A percentile compares a stretch with the other conserved stretches of the same genome.
phyloP scores from a whole-genome alignment of 2,329 filamentous ascomycete genomes.

The Colletotrichum sojae region DNA sequence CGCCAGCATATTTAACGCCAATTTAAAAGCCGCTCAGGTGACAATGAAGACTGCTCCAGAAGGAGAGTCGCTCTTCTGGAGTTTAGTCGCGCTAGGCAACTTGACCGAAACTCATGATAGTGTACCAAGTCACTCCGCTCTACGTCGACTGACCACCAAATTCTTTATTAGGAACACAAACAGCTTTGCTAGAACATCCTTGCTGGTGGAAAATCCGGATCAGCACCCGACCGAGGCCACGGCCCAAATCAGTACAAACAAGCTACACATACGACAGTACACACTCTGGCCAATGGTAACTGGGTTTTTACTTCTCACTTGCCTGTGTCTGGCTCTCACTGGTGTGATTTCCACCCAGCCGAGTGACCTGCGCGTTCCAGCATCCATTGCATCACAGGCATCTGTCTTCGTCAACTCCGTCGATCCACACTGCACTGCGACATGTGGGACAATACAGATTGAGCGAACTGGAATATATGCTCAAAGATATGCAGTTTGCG shows the following conservation, averaged over 20 bases:
- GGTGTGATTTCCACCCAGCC: neutral
- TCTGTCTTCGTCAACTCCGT: neutral
- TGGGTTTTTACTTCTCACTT: neutral
- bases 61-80: too few species aligned
- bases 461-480: neutral
- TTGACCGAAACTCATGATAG: neutral
- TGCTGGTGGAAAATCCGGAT: neutral
- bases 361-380: neutral
- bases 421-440: too few species aligned
- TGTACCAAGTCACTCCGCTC: neutral
- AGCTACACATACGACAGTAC: neutral
- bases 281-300: neutral
- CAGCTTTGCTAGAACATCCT: neutral
- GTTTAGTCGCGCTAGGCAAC: neutral
- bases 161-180: neutral
- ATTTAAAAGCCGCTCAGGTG: neutral
- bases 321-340: neutral
- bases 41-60: neutral
- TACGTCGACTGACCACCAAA: neutral
- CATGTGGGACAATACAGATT: neutral
- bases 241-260: neutral
- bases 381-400: slow-evolving; percentile 1
- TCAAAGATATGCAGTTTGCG: neutral
- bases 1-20: neutral
- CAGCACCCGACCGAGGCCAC: neutral